These are phyloP conservation scores for Acarospora socialis DNA, from an alignment of 2,329 filamentous ascomycete species.

Conservation along the genomic window DNA sequence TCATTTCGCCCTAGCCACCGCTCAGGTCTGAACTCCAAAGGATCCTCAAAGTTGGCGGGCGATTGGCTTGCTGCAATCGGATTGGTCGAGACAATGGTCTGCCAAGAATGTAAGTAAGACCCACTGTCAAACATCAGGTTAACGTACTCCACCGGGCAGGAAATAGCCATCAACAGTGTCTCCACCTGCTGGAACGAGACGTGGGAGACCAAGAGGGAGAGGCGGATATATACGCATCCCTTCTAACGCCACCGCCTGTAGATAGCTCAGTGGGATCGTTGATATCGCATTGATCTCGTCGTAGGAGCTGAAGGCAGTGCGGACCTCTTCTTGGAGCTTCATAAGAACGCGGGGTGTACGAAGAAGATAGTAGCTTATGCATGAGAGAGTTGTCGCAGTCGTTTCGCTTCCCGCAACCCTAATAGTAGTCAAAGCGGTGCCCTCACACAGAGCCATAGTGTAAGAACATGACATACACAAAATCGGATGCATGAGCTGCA, in stretches of 20 bases:
- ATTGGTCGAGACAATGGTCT: constrained; percentile 22
- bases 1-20: constrained; percentile 18
- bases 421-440: too few species aligned
- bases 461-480: constrained; percentile 2
- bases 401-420: constrained; percentile 6
- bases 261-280: constrained; percentile 18
- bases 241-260: constrained; percentile 22
- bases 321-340: constrained; percentile 10
- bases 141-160: constrained; percentile 17
- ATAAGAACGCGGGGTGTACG: not conserved
- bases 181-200: constrained; percentile 14
- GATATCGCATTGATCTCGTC: constrained; percentile 14
- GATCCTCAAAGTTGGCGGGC: too few species aligned
- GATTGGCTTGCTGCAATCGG: constrained; percentile 20
- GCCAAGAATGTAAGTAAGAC: constrained; percentile 2
- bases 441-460: too few species aligned
- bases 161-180: constrained; percentile 16
- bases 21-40: constrained; percentile 26
- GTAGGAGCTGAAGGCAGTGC: constrained; percentile 13
- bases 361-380: constrained; percentile 4
- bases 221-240: constrained; percentile 18
- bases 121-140: not conserved
- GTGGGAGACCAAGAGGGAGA: constrained; percentile 13
- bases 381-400: constrained; percentile 2
- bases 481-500: constrained; percentile 12